phyloP scores from a whole-genome alignment of 352 stramenopile species.

The Saprolegnia parasitica region DNA sequence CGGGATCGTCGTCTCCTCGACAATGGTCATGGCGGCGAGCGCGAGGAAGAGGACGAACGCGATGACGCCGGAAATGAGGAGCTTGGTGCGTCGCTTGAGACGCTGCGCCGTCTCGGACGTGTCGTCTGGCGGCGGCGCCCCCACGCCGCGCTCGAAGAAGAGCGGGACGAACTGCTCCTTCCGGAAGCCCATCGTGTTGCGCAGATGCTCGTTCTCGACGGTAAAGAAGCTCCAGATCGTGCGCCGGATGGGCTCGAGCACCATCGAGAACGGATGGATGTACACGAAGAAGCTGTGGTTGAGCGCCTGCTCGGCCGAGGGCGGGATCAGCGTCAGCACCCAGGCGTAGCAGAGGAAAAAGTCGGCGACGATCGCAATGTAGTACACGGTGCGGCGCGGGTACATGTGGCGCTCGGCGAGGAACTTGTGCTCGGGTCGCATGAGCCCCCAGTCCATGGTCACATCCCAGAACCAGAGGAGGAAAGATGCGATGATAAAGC shows the following conservation, averaged over 20 bases:
- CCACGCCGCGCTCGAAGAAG: conserved; percentile 73
- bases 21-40: conserved; percentile 23
- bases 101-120: conserved; percentile 29
- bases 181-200: conserved; percentile 80
- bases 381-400: conserved; percentile 73
- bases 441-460: conserved; percentile 84
- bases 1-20: conserved; percentile 10
- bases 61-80: conserved; percentile 25
- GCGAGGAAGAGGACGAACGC: conserved; percentile 13
- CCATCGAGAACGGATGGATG: conserved; percentile 80
- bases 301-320: conserved; percentile 35
- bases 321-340: conserved; percentile 75
- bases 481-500: conserved; percentile 75
- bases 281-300: conserved; percentile 61
- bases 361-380: conserved; percentile 67
- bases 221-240: conserved; percentile 86
- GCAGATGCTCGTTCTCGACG: conserved; percentile 80
- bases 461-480: conserved; percentile 84
- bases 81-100: conserved; percentile 30
- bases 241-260: conserved; percentile 75
- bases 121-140: conserved; percentile 32
- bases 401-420: conserved; percentile 83
- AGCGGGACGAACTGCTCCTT: conserved; percentile 79
- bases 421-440: conserved; percentile 70
- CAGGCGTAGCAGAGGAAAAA: conserved; percentile 79